Conservation (phyloP, 1,284 basidiomycete species). For the Marasmius tenuissimus region DNA sequence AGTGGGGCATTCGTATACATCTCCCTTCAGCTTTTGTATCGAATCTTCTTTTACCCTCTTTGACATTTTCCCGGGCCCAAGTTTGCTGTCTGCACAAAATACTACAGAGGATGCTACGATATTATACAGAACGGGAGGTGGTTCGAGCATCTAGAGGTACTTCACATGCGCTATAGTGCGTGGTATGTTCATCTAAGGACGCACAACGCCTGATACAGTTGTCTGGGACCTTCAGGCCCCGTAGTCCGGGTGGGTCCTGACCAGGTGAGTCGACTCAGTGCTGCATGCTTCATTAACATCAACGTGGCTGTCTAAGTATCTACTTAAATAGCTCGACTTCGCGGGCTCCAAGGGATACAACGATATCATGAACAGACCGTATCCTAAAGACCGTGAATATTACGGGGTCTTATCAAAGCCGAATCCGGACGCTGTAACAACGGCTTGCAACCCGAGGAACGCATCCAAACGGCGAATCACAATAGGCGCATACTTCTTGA, state of each 20-base stretch:
- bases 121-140: constrained; percentile 19
- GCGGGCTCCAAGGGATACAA: background rate
- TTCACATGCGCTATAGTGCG: constrained; percentile 23
- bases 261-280: too few relatives aligned
- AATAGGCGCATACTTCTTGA: constrained; percentile 24
- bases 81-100: constrained; percentile 20
- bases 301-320: too few relatives aligned
- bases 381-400: background rate
- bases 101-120: constrained; percentile 23
- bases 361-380: background rate
- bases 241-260: too few relatives aligned
- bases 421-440: background rate
- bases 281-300: too few relatives aligned
- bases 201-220: too few relatives aligned
- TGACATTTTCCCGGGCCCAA: constrained; percentile 21
- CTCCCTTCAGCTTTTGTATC: constrained; percentile 2
- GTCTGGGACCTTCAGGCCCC: too few relatives aligned
- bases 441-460: constrained; percentile 10
- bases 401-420: background rate
- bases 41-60: constrained; percentile 23
- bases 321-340: background rate
- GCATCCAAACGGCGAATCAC: constrained; percentile 21
- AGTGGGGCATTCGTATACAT: background rate
- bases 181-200: too few relatives aligned
- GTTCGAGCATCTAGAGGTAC: constrained; percentile 17